These are phyloP conservation scores for Cydonia oblonga DNA, from an alignment of 331 rosid genomes.

Conservation along the genomic window DNA sequence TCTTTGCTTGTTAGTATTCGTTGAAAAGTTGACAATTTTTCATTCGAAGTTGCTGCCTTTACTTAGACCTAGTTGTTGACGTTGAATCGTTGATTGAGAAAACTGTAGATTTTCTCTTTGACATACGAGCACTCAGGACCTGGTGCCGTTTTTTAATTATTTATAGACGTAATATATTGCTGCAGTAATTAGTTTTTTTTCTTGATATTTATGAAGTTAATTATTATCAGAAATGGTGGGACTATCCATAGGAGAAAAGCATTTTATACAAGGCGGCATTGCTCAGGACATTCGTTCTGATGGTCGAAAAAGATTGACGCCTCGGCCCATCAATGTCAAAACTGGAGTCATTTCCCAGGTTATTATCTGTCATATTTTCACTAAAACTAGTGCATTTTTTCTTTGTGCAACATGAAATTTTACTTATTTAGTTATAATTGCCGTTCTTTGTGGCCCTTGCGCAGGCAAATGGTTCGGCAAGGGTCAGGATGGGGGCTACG, in stretches of 20 bases:
- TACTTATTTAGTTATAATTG: background rate
- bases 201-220: background rate
- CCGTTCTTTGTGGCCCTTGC: background rate
- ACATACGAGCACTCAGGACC: background rate
- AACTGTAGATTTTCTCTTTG: background rate
- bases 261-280: conserved; percentile 70
- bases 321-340: conserved; percentile 58
- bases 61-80: background rate
- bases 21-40: background rate
- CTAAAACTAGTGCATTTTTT: background rate
- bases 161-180: no score
- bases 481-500: conserved; percentile 71
- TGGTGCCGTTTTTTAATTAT: background rate
- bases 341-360: conserved; percentile 81
- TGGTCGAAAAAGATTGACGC: conserved; percentile 39
- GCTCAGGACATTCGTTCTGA: conserved; percentile 84
- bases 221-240: conserved; percentile 63
- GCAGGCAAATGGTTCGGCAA: conserved; percentile 75
- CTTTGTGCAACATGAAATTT: background rate
- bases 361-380: background rate
- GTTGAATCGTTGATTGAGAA: background rate
- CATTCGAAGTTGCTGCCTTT: background rate
- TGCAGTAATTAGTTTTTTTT: background rate
- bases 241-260: conserved; percentile 56
- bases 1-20: background rate